Evolutionary conservation across 2,329 filamentous ascomycete genomes (phyloP).

Genomic region (Trichophyton simii): DNA sequence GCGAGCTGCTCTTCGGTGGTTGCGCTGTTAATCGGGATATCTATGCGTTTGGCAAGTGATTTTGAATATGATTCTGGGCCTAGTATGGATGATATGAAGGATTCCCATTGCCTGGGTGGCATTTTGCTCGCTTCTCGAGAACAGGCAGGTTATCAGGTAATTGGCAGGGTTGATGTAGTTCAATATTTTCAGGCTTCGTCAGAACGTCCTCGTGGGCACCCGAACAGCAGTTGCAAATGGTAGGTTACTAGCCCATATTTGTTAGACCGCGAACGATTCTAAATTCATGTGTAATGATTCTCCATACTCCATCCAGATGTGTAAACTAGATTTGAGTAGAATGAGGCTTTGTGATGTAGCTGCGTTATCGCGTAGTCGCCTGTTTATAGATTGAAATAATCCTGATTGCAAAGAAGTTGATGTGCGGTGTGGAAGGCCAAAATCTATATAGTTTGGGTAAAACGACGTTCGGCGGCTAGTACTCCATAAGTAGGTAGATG

Average conservation of each 20-base stretch:
- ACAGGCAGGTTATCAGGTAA: neutral
- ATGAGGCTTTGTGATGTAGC: neutral
- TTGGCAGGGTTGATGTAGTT: neutral
- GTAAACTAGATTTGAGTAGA: neutral
- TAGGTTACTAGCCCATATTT: neutral
- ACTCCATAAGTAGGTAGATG: neutral
- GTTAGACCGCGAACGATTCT: neutral
- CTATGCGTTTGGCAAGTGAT: conserved; percentile 38
- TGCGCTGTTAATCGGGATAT: conserved; percentile 44
- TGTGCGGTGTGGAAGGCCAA: neutral
- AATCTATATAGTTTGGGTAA: neutral
- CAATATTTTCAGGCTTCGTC: neutral
- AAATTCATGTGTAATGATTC: neutral
- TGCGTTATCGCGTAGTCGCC: neutral
- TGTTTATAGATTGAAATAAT: neutral
- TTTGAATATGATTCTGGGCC: conserved; percentile 7
- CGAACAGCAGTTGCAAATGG: neutral
- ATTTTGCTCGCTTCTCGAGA: neutral
- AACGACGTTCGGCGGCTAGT: neutral
- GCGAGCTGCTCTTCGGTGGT: conserved; percentile 44
- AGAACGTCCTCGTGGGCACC: neutral
- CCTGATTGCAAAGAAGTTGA: neutral
- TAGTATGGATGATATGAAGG: neutral
- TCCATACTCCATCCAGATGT: neutral
- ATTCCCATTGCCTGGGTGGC: neutral